Base-by-base conservation (phyloP, 1,284 basidiomycete genomes). In the Pterula multifida region DNA sequence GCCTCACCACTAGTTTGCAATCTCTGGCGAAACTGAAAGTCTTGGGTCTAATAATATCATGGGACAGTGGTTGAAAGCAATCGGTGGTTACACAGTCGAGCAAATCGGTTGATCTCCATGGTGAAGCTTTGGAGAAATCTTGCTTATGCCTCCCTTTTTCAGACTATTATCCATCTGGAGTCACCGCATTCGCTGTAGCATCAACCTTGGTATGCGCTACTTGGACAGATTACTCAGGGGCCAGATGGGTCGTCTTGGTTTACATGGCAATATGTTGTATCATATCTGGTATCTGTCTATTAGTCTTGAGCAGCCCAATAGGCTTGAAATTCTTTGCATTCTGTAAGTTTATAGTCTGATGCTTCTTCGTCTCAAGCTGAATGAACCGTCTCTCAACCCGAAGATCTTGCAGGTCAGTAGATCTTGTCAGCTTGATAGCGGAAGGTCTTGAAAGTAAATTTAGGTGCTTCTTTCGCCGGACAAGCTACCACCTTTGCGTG, bases 21-120 rank as follows among this genome's bases (percentile, higher is more conserved):
- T 82, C 49, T 79, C 77, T 1, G 80, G 79, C 2, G 81, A 86
- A 63, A 76, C 79, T 0, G 85, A 86, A 58, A 75, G 73, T 52
- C 79, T 85, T 42, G 81, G 82, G 3, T 78, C 79, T 26, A 87
- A 85, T 59, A 81, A 81, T 61, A 63, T 85, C 32, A 85, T 85
- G 81, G 81, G 82, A 6, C 81, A 85, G 58, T 86, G 81, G 79
- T 69, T 85, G 49, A 78, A 79, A 56, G 70, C 76, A 9, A 70
- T 76, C 15, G 76, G 78, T 6, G 76, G 75, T 1, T 82, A 75
- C 60, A 72, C 74, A 12, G 72, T 81, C 2, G 75, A 79, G 54
- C 78, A 82, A 60, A 72, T 75, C 17, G 76, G 78, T 75, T 48
- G 50, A 64, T 52, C 39, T 47, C 23, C 45, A 39, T 12, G 32